Evolutionary conservation across 176 grass and related monocot genomes (phyloP), one percentile per base, ranked within the genome.

Genomic region (Tuctoria greenei): DNA sequence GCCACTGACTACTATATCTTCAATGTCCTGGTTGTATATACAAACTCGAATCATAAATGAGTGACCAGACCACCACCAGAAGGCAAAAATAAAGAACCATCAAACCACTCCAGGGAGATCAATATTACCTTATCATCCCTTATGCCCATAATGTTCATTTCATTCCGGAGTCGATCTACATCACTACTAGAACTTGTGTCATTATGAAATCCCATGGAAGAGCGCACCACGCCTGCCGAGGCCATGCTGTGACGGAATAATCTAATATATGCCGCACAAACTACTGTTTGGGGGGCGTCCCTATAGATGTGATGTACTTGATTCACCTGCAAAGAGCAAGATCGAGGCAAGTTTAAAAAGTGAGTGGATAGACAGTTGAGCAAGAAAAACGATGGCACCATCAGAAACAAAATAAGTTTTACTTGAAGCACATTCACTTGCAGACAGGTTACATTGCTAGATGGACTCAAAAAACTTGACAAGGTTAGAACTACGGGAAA

Each of bases 1-100:
- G 28, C 94, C 93, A 80, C 88, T 78, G 69, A 97, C 78, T 39
- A 97, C 86, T 37, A 89, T 91, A 74, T 92, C 94, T 51, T 93
- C 94, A 16, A 78, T 62, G 66, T 93, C 90, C 90, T 97, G 82
- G 56, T 59, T 26, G 46, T 43, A 62, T 27, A 57, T 27, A 45
- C 15, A 49, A 52, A 83, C 63, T 26, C 38, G 39, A 59, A 67
- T 28, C 23, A 68, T 37, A 28, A 68, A 63, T 16, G 8, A 10
- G 23, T 39, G 18, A 63, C 42, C 25, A 79, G 20, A 31, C 31
- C 31, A 31, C 36, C 6, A 21, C 36, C 36, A 83, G 44, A 79
- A 47, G 64, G 2, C 2, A 15, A 23, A 9, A 44, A 37, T 56
- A 21, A 36, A 37, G 10, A 36, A 45, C 61, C 43, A 45, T 17